phyloP scores from a whole-genome alignment of 352 stramenopile species.

The Phytophthora pluvialis region DNA sequence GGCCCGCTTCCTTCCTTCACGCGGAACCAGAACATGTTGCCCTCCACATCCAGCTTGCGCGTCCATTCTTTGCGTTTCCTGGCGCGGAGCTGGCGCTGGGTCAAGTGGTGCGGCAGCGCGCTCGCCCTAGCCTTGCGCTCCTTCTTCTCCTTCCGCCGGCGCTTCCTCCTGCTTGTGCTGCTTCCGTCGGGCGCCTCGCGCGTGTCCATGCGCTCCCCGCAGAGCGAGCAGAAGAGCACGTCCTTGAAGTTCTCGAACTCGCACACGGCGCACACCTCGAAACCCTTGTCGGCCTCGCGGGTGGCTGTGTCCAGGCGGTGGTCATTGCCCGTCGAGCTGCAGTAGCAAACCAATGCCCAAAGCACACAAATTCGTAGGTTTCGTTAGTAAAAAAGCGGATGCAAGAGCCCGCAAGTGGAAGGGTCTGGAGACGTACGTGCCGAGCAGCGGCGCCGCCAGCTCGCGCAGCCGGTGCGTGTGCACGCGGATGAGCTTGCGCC shows the following conservation, averaged over 20 bases:
- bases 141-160: slow-evolving; percentile 16
- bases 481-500: slow-evolving; percentile 50
- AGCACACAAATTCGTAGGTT: slow-evolving; percentile 12
- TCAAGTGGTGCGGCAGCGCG: slow-evolving; percentile 26
- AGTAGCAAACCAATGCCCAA: background rate
- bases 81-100: slow-evolving; percentile 42
- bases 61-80: slow-evolving; percentile 64
- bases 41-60: slow-evolving; percentile 59
- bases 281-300: slow-evolving; percentile 59
- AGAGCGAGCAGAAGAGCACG: slow-evolving; percentile 52
- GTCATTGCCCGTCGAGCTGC: slow-evolving; percentile 29
- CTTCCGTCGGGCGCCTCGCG: background rate
- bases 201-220: slow-evolving; percentile 43
- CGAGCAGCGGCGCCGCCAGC: slow-evolving; percentile 58
- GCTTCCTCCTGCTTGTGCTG: slow-evolving; percentile 24
- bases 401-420: slow-evolving; percentile 1
- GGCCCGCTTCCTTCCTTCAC: slow-evolving; percentile 20
- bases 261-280: slow-evolving; percentile 49
- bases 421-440: slow-evolving; percentile 40
- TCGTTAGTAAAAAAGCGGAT: too few species aligned
- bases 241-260: slow-evolving; percentile 72
- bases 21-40: slow-evolving; percentile 66
- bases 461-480: slow-evolving; percentile 53
- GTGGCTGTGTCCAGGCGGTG: slow-evolving; percentile 62
- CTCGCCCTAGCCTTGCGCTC: slow-evolving; percentile 1